Percentiles rank a stretch among this genome's conserved stretches.
Conservation (phyloP, 176 grass and related monocot genomes). For the Zoysia japonica region DNA sequence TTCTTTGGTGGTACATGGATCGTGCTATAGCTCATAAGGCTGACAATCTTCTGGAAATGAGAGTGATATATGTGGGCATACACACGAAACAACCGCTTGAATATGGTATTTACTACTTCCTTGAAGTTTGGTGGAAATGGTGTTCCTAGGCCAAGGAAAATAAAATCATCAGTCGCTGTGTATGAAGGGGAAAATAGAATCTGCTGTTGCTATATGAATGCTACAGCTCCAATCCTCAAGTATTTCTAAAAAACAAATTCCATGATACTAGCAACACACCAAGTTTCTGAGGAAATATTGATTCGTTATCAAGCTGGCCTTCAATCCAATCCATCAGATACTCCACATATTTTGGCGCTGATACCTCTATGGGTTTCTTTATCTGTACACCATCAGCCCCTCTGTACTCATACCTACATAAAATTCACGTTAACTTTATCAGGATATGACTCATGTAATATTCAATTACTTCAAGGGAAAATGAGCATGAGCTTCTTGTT, state of each 20-base stretch:
- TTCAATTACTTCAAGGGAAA: not conserved
- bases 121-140: slow-evolving; percentile 94
- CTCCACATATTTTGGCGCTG: slow-evolving; percentile 97
- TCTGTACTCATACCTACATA: slow-evolving; percentile 91
- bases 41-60: slow-evolving; percentile 99
- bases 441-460: slow-evolving; percentile 11
- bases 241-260: slow-evolving; percentile 4
- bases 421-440: slow-evolving; percentile 18
- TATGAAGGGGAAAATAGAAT: too few species aligned
- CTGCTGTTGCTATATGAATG: not conserved
- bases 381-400: slow-evolving; percentile 99
- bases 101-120: slow-evolving; percentile 96
- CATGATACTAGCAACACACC: slow-evolving; percentile 51
- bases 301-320: slow-evolving; percentile 94
- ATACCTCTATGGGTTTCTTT: slow-evolving; percentile 99
- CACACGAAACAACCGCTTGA: slow-evolving; percentile 95
- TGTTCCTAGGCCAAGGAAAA: slow-evolving; percentile 53
- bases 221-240: not conserved
- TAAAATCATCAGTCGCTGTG: not conserved
- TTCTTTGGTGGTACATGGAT: not conserved
- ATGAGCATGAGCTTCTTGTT: not conserved
- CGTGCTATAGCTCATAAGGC: slow-evolving; percentile 31
- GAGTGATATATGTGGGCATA: slow-evolving; percentile 97
- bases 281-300: slow-evolving; percentile 94
- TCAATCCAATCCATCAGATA: slow-evolving; percentile 99